Conservation (phyloP, 1,284 basidiomycete species). For the Tilletia indica region DNA sequence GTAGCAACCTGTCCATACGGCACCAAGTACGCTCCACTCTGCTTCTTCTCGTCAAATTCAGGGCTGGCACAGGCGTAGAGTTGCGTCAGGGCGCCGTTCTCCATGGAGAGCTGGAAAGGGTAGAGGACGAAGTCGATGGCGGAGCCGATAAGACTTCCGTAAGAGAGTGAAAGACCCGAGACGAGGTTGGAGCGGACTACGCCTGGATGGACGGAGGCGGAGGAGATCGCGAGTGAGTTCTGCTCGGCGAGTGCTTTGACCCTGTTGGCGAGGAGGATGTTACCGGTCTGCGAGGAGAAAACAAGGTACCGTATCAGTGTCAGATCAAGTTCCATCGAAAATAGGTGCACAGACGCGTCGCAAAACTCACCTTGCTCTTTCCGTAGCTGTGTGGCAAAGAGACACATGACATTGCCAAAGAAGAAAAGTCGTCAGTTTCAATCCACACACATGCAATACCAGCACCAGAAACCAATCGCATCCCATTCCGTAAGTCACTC, state of each 20-base stretch:
- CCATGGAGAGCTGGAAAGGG: slow-evolving; percentile 32
- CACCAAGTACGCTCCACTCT: slow-evolving; percentile 46
- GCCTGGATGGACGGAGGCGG: slow-evolving; percentile 36
- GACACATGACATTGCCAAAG: not conserved
- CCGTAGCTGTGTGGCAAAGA: slow-evolving; percentile 22
- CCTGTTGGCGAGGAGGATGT: slow-evolving; percentile 41
- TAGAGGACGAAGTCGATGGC: slow-evolving; percentile 22
- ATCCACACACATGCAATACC: too few relatives aligned
- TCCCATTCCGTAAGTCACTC: not conserved
- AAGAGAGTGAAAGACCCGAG: slow-evolving; percentile 28
- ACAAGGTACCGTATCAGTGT: not conserved
- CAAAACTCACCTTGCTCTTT: slow-evolving; percentile 29
- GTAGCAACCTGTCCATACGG: slow-evolving; percentile 42
- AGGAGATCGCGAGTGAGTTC: slow-evolving; percentile 28
- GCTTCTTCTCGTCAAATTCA: slow-evolving; percentile 42
- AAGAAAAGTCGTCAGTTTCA: too few relatives aligned
- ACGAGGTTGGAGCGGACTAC: slow-evolving; percentile 28
- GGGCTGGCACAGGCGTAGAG: slow-evolving; percentile 50
- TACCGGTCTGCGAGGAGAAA: slow-evolving; percentile 22
- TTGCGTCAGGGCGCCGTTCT: slow-evolving; percentile 51
- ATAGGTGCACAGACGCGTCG: not conserved
- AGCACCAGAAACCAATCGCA: not conserved
- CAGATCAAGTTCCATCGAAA: not conserved
- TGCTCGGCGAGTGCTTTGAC: slow-evolving; percentile 27
- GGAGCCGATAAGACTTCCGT: slow-evolving; percentile 27